phyloP scores from a whole-genome alignment of 2,329 filamentous ascomycete species.

The Lachnellula willkommii region DNA sequence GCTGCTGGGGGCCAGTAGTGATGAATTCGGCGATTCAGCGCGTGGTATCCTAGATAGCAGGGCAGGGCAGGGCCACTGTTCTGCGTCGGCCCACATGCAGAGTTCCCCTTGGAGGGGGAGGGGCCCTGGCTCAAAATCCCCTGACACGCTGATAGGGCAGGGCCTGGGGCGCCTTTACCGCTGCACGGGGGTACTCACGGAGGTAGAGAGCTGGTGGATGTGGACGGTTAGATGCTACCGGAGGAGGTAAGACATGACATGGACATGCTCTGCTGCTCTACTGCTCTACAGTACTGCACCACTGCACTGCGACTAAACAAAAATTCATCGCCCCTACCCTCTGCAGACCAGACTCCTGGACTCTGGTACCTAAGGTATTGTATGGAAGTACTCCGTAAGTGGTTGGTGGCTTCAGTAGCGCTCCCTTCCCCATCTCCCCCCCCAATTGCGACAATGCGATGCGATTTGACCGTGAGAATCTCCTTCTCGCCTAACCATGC shows the following conservation, averaged over 20 bases:
- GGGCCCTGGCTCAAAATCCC: slow-evolving; percentile 4
- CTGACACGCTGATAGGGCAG: slow-evolving; percentile 9
- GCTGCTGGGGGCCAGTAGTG: background rate
- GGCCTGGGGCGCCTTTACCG: slow-evolving; percentile 6
- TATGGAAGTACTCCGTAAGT: no score
- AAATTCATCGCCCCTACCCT: background rate
- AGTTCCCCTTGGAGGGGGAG: background rate
- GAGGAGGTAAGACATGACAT: background rate
- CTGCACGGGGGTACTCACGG: background rate
- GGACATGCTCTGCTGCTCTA: background rate
- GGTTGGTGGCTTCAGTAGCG: background rate
- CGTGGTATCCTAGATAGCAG: slow-evolving; percentile 9
- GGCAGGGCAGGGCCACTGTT: background rate
- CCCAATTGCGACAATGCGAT: background rate
- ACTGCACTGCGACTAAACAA: background rate
- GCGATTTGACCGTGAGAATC: background rate
- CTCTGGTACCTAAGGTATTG: no score
- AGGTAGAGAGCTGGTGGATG: background rate
- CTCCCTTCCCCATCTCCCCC: no score
- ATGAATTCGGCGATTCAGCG: slow-evolving; percentile 5
- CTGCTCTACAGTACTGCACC: background rate
- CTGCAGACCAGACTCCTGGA: background rate
- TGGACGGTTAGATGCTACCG: background rate
- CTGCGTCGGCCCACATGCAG: background rate
- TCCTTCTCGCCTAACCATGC: slow-evolving; percentile 3